Evolutionary conservation across 768 basidiomycete species (phyloP), one percentile per base, ranked within the genome.

Genomic region (Hemileccinum rubropunctum): DNA sequence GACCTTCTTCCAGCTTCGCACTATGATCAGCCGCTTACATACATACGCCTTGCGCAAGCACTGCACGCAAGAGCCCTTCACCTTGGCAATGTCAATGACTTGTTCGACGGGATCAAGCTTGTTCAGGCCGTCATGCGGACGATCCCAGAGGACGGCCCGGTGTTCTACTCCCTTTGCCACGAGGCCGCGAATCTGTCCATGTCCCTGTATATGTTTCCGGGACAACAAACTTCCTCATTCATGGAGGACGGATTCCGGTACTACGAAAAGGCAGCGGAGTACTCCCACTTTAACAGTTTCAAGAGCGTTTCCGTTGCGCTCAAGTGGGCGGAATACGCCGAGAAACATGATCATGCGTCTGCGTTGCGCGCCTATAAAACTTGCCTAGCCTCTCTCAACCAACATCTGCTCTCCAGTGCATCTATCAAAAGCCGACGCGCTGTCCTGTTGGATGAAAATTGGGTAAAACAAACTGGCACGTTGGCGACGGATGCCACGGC

Each of bases 401-500:
- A 51, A 17, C 53, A 64, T 36, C 33, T 64, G 0, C 48, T 64
- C 27, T 27, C 37, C 15, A 54, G 44, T 15, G 45, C 62, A 9
- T 61, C 62, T 12, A 35, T 64, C 32, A 49, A 54, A 36, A 32
- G 42, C 21, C 59, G 63, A 33, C 59, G 52, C 3, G 30, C 41
- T 28, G 42, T 41, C 9, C 45, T 64, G 5, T 20, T 50, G 26
- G 13, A 44, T n/a, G 41, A 40, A 18, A 2, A 18, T 15, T 58
- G 53, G 48, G 15, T 20, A 23, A 30, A 8, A 10, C 15, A 44
- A 7, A 53, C 46, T 1, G 37, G 48, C 5, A 38, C 57, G 13
- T 33, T 64, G 15, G 61, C 59, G 7, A 53, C 57, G 21, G 45
- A 66, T 33, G 63, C 64, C 17, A 40, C 65, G 7, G 45, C 63